Conservation (phyloP, 495 filamentous ascomycete species). For the Amorphotheca resinae region DNA sequence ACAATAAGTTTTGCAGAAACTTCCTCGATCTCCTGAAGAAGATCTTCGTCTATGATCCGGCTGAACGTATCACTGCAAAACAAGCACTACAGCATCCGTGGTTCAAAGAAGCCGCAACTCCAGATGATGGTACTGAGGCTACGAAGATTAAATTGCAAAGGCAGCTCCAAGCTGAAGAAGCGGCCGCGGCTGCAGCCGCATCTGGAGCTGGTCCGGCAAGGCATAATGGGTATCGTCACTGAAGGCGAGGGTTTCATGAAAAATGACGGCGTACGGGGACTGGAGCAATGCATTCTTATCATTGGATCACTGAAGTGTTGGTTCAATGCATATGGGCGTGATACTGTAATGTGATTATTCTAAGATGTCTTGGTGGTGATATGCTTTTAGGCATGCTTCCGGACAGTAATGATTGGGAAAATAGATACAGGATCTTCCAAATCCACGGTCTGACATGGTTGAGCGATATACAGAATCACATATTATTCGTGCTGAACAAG, state of each 20-base stretch:
- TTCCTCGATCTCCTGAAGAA: conserved; percentile 80
- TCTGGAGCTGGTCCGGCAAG: conserved; percentile 2
- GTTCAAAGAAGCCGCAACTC: conserved; percentile 70
- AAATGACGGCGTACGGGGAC: conserved; percentile 19
- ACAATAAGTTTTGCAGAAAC: conserved; percentile 61
- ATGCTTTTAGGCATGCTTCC: neutral
- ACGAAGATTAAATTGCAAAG: conserved; percentile 54
- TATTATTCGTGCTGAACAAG: no score
- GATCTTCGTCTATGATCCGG: conserved; percentile 94
- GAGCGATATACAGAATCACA: conserved; percentile 2
- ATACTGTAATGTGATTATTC: conserved; percentile 14
- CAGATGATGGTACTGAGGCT: conserved; percentile 92
- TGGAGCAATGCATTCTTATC: conserved; percentile 10
- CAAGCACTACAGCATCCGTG: conserved; percentile 84
- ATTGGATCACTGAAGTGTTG: conserved; percentile 17
- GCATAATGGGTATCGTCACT: conserved; percentile 15
- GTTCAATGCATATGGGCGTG: conserved; percentile 11
- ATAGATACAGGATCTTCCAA: neutral
- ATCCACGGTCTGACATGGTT: no score
- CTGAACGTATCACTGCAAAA: conserved; percentile 80
- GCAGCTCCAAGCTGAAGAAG: conserved; percentile 21
- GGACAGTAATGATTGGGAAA: neutral
- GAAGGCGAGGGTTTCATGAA: conserved; percentile 12
- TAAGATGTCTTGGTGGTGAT: no score
- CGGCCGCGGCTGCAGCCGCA: conserved; percentile 1